phyloP scores from a whole-genome alignment of 768 basidiomycete species.

The Lactarius sanguifluus region DNA sequence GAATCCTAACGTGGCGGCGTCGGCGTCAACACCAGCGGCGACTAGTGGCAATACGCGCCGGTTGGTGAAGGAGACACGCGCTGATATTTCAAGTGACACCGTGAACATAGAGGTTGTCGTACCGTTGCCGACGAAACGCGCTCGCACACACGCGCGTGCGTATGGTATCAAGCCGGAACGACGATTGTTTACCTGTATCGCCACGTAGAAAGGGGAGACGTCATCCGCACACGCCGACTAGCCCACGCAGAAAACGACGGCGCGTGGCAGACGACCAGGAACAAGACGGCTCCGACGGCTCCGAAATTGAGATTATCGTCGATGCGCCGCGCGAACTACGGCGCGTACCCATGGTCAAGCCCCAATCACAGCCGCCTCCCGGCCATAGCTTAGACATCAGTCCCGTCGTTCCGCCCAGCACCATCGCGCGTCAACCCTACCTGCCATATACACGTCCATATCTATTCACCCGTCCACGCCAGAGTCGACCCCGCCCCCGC shows the following conservation, averaged over 20 bases:
- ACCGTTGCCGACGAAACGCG: neutral
- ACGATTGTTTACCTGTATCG: neutral
- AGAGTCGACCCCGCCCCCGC: no score
- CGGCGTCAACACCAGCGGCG: neutral
- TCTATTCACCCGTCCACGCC: no score
- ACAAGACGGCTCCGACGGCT: neutral
- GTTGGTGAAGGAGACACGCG: neutral
- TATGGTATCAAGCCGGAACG: no score
- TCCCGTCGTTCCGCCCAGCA: neutral
- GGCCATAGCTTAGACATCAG: neutral
- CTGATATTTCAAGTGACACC: neutral
- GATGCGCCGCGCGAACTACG: neutral
- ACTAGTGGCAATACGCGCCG: neutral
- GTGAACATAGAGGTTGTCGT: neutral
- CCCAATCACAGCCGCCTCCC: neutral
- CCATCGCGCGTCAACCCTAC: no score
- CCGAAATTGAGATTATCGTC: no score
- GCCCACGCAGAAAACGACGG: conserved; percentile 12
- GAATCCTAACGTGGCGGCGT: neutral
- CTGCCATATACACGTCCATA: no score
- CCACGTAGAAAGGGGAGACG: neutral
- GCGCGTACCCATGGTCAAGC: neutral
- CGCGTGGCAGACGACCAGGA: neutral
- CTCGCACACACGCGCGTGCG: no score
- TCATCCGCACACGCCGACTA: neutral